Conservation (phyloP, 352 stramenopile species). For the Phytopythium montanum region DNA sequence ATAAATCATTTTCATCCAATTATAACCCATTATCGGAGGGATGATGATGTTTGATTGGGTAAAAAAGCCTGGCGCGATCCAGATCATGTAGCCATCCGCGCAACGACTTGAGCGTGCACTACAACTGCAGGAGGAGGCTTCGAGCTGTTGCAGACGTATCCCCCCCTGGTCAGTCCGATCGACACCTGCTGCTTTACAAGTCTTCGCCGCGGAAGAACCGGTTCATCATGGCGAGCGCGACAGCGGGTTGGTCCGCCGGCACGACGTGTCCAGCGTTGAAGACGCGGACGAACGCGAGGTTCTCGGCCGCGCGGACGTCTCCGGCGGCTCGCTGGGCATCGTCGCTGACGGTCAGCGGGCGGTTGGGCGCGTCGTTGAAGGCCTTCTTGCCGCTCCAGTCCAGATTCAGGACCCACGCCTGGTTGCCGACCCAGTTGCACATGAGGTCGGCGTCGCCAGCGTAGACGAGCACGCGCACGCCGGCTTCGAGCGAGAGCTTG, state of each 20-base stretch:
- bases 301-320: constrained; percentile 43
- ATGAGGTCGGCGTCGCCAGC: constrained; percentile 97
- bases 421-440: constrained; percentile 96
- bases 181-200: constrained; percentile 18
- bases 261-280: constrained; percentile 95
- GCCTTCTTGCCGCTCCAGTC: constrained; percentile 89
- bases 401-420: constrained; percentile 91
- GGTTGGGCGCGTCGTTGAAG: constrained; percentile 70
- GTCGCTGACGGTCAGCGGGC: constrained; percentile 22
- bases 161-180: not conserved
- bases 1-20: not conserved
- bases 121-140: too few species aligned
- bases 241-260: constrained; percentile 89
- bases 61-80: not conserved
- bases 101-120: too few species aligned
- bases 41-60: not conserved
- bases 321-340: constrained; percentile 22
- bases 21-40: not conserved
- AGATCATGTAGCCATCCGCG: too few species aligned
- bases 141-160: not conserved
- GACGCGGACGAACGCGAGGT: constrained; percentile 93
- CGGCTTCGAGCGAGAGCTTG: constrained; percentile 71
- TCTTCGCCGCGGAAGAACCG: constrained; percentile 74
- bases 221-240: constrained; percentile 90
- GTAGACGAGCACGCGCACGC: constrained; percentile 91